Conservation (phyloP, 2,329 filamentous ascomycete genomes). For the Ceratocystis destructans region DNA sequence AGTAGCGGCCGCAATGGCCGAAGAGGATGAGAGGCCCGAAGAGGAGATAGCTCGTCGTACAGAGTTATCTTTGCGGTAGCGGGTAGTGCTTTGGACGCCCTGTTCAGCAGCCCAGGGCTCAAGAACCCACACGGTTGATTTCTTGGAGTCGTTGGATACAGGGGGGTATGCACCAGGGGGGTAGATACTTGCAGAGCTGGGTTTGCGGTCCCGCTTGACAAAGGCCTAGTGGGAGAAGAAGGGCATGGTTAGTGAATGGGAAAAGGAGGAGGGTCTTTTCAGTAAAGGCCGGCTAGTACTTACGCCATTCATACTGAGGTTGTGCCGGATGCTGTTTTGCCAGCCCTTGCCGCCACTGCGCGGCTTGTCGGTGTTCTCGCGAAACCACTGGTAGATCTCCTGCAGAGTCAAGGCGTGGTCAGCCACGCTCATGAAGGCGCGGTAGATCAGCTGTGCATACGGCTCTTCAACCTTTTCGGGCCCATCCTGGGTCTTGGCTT, state of each 20-base stretch:
- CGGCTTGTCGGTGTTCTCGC: slow-evolving; percentile 65
- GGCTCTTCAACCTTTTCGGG: slow-evolving; percentile 36
- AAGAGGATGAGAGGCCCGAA: slow-evolving; percentile 5
- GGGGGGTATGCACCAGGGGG: slow-evolving; percentile 23
- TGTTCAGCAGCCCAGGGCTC: slow-evolving; percentile 52
- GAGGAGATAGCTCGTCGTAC: slow-evolving; percentile 20
- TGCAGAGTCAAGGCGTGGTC: slow-evolving; percentile 62
- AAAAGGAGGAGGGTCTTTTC: neutral
- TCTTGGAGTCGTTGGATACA: slow-evolving; percentile 29
- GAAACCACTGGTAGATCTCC: slow-evolving; percentile 85
- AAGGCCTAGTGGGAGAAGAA: slow-evolving; percentile 28
- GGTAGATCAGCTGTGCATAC: slow-evolving; percentile 71
- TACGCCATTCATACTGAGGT: slow-evolving; percentile 90
- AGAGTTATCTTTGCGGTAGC: slow-evolving; percentile 47
- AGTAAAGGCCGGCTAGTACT: slow-evolving; percentile 21
- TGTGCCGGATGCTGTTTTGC: slow-evolving; percentile 93
- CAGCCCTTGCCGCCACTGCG: slow-evolving; percentile 62
- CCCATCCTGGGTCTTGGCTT: slow-evolving; percentile 19
- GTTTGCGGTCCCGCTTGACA: slow-evolving; percentile 29
- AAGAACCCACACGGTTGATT: slow-evolving; percentile 67
- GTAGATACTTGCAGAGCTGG: neutral
- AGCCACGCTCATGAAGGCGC: slow-evolving; percentile 55
- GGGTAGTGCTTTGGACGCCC: slow-evolving; percentile 75
- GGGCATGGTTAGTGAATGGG: slow-evolving; percentile 6
- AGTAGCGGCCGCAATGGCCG: neutral